Evolutionary conservation across 352 stramenopile species (phyloP), one percentile per base, ranked within the genome.

Genomic region (Pythium diclinum): DNA sequence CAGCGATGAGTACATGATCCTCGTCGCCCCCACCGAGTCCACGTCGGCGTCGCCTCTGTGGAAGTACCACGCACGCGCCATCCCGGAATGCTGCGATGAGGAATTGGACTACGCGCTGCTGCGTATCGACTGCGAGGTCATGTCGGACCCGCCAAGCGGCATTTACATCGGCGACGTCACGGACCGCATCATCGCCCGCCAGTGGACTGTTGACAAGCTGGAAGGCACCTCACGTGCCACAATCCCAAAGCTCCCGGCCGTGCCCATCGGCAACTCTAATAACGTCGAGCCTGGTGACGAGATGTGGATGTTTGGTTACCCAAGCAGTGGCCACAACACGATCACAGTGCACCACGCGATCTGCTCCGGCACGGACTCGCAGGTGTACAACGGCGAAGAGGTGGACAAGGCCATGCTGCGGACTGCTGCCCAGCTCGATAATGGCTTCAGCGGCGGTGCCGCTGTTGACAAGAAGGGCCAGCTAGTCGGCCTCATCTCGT

Each of bases 241-340:
- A 19, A 89, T 94, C 14, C 72, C 71, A 32, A 95, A 92, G 61
- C 60, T 95, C 3, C 84, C 87, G 0, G 84, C 87, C 8, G 84
- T 95, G 25, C 75, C 75, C 5, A 92, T 95, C 57, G 87, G 87
- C 32, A 95, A 95, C 59, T 95, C 87, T 40, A 95, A 95, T 69
- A 95, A 93, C 34, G 79, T 95, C 19, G 87, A 95, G 60, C 87
- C 87, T 14, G 87, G 87, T 25, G 87, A 95, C 62, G 87, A 95
- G 59, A 92, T 95, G 85, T 95, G 87, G 87, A 95, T 95, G 87
- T 95, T 95, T 75, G 87, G 87, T 10, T 95, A 95, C 56, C 87
- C 87, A 19, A 95, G 87, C 68, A 92, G 83, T 48, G 87, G 87
- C 19, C 87, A 95, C 75, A 95, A 95, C 67, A 95, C 87, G 23